A percentile compares a stretch with the other conserved stretches of the same genome.
Conservation (phyloP, 768 basidiomycete genomes). For the Hygrophorus russula region DNA sequence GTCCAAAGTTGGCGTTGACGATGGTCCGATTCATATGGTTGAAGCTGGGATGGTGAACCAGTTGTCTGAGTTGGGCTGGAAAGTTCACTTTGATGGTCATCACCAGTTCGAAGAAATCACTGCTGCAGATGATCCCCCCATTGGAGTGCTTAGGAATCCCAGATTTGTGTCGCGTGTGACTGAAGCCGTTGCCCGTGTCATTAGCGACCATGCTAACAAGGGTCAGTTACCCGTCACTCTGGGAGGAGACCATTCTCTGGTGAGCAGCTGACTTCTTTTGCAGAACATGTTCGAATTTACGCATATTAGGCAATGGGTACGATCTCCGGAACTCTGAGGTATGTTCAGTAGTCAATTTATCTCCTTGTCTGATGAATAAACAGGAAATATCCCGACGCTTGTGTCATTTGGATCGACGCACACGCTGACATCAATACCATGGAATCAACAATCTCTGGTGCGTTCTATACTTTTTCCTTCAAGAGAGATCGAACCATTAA, state of each 20-base stretch:
- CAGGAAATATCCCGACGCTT: slow-evolving; percentile 67
- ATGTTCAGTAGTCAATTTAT: slow-evolving; percentile 12
- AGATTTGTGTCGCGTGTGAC: slow-evolving; percentile 76
- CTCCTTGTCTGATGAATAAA: not conserved
- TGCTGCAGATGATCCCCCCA: slow-evolving; percentile 56
- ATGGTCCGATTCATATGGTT: slow-evolving; percentile 81
- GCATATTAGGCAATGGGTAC: slow-evolving; percentile 70
- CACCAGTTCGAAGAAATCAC: slow-evolving; percentile 74
- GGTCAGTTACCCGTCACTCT: slow-evolving; percentile 84
- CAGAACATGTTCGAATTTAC: slow-evolving; percentile 1
- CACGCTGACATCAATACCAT: slow-evolving; percentile 95
- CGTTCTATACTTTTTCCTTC: slow-evolving; percentile 10
- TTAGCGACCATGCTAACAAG: slow-evolving; percentile 64
- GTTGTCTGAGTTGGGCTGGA: slow-evolving; percentile 73
- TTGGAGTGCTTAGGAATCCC: slow-evolving; percentile 87
- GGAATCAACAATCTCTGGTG: slow-evolving; percentile 68
- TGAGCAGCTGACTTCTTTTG: slow-evolving; percentile 14
- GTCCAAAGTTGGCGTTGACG: slow-evolving; percentile 74
- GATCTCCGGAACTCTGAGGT: slow-evolving; percentile 81
- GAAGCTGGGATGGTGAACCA: slow-evolving; percentile 77
- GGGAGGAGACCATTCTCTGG: slow-evolving; percentile 94
- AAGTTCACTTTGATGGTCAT: slow-evolving; percentile 82
- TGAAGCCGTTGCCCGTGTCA: slow-evolving; percentile 63
- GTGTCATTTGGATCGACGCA: slow-evolving; percentile 94
- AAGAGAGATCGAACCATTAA: slow-evolving; percentile 1